phyloP scores from a whole-genome alignment of 2,329 filamentous ascomycete genomes.

The Hirsutella minnesotensis region DNA sequence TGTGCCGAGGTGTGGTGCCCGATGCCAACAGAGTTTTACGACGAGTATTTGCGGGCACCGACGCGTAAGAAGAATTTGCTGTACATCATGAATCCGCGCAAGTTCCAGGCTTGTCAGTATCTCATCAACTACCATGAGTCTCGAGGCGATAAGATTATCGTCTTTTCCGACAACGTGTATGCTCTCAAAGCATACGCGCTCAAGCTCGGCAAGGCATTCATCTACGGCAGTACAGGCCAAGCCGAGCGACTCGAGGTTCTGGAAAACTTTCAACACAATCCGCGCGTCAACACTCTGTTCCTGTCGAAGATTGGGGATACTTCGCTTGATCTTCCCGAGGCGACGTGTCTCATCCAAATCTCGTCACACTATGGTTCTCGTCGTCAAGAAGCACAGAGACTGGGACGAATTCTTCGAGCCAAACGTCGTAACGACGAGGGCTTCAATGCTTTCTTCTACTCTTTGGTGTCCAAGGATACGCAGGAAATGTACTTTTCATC shows the following conservation, averaged over 20 bases:
- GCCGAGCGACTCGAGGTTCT: conserved; percentile 76
- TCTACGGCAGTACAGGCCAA: conserved; percentile 81
- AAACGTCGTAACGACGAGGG: conserved; percentile 95
- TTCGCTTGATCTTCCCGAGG: conserved; percentile 91
- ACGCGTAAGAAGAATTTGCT: conserved; percentile 40
- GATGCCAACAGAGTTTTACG: conserved; percentile 97
- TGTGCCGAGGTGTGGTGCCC: conserved; percentile 99
- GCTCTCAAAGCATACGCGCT: conserved; percentile 76
- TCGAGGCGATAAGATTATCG: conserved; percentile 92
- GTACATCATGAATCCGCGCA: conserved; percentile 95
- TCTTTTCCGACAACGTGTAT: conserved; percentile 96
- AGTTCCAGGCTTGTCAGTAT: conserved; percentile 95
- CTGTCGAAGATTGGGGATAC: conserved; percentile 97
- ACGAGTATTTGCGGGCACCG: conserved; percentile 72
- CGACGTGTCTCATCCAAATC: conserved; percentile 93
- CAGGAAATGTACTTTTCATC: conserved; percentile 97
- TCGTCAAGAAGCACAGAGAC: conserved; percentile 86
- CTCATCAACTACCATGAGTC: conserved; percentile 97
- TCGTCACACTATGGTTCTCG: conserved; percentile 96
- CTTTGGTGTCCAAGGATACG: conserved; percentile 91
- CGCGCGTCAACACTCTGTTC: conserved; percentile 83
- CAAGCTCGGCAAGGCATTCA: conserved; percentile 76
- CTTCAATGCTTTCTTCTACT: conserved; percentile 99
- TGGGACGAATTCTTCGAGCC: conserved; percentile 86
- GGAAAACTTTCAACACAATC: conserved; percentile 91